Percentiles rank a stretch among this genome's conserved stretches.
These are phyloP conservation scores for Apiotrichum gamsii DNA, from an alignment of 1,284 basidiomycete genomes.

Conservation along the genomic window DNA sequence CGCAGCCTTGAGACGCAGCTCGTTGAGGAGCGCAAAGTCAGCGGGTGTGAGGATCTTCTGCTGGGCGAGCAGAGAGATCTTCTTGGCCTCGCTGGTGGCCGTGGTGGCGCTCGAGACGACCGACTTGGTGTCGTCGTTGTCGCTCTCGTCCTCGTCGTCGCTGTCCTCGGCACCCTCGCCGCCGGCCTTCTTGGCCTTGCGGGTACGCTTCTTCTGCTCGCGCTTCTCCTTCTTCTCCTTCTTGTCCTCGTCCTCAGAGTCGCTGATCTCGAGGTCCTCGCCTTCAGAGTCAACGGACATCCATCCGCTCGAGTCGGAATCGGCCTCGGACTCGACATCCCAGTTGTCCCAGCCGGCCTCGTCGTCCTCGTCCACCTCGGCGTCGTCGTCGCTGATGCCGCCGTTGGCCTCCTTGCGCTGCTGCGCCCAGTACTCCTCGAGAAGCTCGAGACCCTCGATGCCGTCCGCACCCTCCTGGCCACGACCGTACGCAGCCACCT, in stretches of 20 bases:
- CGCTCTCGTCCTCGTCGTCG: constrained; percentile 31
- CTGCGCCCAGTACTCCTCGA: constrained; percentile 76
- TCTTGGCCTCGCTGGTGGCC: constrained; percentile 40
- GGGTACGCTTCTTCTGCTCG: constrained; percentile 25
- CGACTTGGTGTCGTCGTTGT: constrained; percentile 37
- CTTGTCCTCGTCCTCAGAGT: constrained; percentile 71
- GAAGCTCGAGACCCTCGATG: constrained; percentile 85
- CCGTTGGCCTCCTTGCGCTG: constrained; percentile 60
- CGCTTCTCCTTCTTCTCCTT: constrained; percentile 50
- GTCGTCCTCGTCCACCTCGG: constrained; percentile 52
- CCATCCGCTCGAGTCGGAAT: constrained; percentile 71
- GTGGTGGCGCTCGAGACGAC: constrained; percentile 39
- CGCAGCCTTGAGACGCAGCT: constrained; percentile 80
- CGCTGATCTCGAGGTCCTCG: constrained; percentile 67
- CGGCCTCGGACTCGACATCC: constrained; percentile 72
- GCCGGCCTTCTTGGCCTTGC: constrained; percentile 38
- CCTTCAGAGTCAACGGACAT: constrained; percentile 72
- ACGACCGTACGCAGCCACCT: constrained; percentile 76
- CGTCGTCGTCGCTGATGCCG: constrained; percentile 50
- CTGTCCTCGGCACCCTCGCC: constrained; percentile 29
- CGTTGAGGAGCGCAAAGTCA: constrained; percentile 88
- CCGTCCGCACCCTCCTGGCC: constrained; percentile 61
- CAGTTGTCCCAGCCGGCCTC: constrained; percentile 81
- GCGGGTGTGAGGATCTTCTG: constrained; percentile 88
- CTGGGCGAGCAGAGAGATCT: constrained; percentile 46